Evolutionary conservation across 805 yeast genomes (phyloP), one percentile per base, ranked within the genome.

Genomic region (Teunomyces cretensis): DNA sequence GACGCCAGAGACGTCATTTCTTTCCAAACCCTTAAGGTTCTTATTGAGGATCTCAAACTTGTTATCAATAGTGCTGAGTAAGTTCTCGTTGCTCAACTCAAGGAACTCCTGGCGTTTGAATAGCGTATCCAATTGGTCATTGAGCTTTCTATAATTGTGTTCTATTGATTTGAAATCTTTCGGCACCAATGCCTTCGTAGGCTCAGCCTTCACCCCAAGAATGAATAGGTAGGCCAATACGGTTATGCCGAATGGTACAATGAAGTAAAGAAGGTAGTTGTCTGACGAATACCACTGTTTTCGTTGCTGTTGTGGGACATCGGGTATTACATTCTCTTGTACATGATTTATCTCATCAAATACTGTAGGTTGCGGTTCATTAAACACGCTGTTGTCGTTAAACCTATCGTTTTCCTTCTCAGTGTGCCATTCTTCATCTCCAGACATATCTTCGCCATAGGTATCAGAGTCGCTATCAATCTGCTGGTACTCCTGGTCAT

Each of bases 51-150:
- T 26, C 9, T 55, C 61, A 30, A 62, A 51, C 30, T 57, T 57
- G 2, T 41, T 28, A 17, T 45, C 44, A n/a, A 57, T n/a, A 14
- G 41, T 39, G 2, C 39, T 30, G n/a, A 50, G 35, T 24, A 58
- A 39, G 8, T 52, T 33, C 6, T 52, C 53, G 26, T 53, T 53
- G 27, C 54, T 55, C 4, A 49, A 17, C n/a, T 54, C 54, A 2
- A 58, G 22, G 13, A 45, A 42, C 19, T 57, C 63, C 27, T 58
- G 58, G 26, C 53, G 55, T 14, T 45, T 44, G 13, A 54, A 50
- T 9, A 63, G 42, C 9, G 38, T 35, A 16, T 35, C 28, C 38
- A 35, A 19, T 22, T 35, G 38, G 22, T 35, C 38, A 35, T 14
- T 35, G 27, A 35, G 38, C 15, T n/a, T 22, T 22, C 11, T 40